Conservation (phyloP, 2,329 filamentous ascomycete genomes). For the Aureobasidium mangrovei region DNA sequence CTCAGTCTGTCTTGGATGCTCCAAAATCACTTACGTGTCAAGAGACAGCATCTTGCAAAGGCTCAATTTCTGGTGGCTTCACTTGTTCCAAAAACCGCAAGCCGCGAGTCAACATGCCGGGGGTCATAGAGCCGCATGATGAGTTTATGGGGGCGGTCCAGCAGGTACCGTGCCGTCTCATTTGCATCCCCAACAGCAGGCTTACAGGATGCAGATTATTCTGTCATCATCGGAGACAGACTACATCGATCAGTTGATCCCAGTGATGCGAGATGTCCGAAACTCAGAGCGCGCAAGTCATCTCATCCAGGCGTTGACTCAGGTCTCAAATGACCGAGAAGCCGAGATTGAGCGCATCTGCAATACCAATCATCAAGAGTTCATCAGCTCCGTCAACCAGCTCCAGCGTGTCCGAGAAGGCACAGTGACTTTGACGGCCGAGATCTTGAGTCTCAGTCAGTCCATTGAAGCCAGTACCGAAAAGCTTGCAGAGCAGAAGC, state of each 20-base stretch:
- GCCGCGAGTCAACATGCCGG: constrained; percentile 24
- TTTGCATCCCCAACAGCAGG: neutral
- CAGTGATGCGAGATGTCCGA: constrained; percentile 83
- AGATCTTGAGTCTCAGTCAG: constrained; percentile 87
- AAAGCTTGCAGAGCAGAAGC: constrained; percentile 88
- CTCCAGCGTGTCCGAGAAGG: constrained; percentile 87
- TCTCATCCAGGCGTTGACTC: constrained; percentile 67
- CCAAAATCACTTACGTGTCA: constrained; percentile 1
- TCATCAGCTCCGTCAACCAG: constrained; percentile 86
- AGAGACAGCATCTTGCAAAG: neutral
- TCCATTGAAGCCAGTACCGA: constrained; percentile 94
- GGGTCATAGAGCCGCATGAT: constrained; percentile 37
- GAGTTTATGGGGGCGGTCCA: constrained; percentile 41
- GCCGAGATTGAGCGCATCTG: constrained; percentile 89
- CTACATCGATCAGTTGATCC: constrained; percentile 92
- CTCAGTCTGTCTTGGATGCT: neutral
- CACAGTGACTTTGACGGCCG: constrained; percentile 76
- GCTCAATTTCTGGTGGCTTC: neutral
- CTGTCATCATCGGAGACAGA: constrained; percentile 85
- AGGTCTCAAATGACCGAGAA: constrained; percentile 80
- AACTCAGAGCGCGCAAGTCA: constrained; percentile 62
- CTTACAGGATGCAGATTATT: constrained; percentile 59
- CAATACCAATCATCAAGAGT: constrained; percentile 93
- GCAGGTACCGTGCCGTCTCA: constrained; percentile 31
- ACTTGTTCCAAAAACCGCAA: neutral